Evolutionary conservation across 2,329 filamentous ascomycete genomes (phyloP).

Genomic region (Hymenoscyphus scutula): DNA sequence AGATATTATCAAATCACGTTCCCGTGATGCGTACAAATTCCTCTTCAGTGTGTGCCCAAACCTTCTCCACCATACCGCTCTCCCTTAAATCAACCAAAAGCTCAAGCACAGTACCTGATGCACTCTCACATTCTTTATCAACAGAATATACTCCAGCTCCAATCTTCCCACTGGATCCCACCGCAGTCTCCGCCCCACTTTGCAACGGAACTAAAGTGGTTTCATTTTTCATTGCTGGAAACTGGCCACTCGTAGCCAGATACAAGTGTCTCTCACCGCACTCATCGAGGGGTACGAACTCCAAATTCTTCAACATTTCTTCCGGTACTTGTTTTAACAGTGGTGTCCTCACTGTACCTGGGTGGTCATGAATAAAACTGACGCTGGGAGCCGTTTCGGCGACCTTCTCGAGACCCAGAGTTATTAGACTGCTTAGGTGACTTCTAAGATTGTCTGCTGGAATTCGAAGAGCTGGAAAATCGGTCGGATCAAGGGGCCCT

Average conservation of each 20-base stretch:
- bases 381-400: conserved; percentile 21
- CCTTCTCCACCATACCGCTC: neutral
- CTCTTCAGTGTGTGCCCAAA: neutral
- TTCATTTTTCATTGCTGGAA: conserved; percentile 6
- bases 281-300: conserved; percentile 23
- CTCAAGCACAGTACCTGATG: conserved; percentile 11
- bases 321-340: conserved; percentile 11
- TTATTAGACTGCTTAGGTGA: conserved; percentile 22
- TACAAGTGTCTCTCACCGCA: conserved; percentile 28
- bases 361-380: conserved; percentile 27
- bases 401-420: conserved; percentile 24
- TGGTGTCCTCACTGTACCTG: conserved; percentile 21
- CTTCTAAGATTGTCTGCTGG: conserved; percentile 15
- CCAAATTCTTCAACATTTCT: neutral
- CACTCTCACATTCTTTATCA: conserved; percentile 19
- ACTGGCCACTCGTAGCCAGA: conserved; percentile 23
- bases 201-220: conserved; percentile 4
- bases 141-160: conserved; percentile 27
- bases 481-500: conserved; percentile 22
- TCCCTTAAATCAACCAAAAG: conserved; percentile 17
- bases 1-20: no score
- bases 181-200: conserved; percentile 13
- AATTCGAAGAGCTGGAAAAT: conserved; percentile 23
- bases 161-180: conserved; percentile 16
- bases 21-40: conserved; percentile 2